Percentiles rank a stretch among this genome's conserved stretches.
Conservation (phyloP, 2,329 filamentous ascomycete genomes). For the Penicillium sp. region DNA sequence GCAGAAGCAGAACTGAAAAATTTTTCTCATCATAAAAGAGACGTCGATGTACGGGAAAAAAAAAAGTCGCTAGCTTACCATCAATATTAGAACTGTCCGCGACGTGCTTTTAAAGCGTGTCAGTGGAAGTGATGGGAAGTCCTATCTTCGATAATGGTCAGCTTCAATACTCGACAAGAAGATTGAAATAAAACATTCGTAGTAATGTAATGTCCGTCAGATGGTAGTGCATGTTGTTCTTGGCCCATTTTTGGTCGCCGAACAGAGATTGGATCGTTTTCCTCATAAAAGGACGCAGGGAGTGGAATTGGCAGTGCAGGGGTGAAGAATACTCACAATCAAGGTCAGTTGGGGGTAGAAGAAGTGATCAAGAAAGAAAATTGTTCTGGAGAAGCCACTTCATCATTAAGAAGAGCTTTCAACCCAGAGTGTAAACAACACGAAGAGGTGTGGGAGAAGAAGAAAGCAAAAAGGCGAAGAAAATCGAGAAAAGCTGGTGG, state of each 20-base stretch:
- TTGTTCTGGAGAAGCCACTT: conserved; percentile 3
- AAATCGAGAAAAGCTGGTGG: conserved; percentile 23
- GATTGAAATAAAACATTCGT: conserved; percentile 6
- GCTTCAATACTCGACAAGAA: conserved; percentile 7
- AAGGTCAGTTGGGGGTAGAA: conserved; percentile 10
- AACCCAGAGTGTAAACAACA: conserved; percentile 8
- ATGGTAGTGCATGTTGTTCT: conserved; percentile 68
- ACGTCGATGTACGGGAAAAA: conserved; percentile 1
- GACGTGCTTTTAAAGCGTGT: conserved; percentile 5
- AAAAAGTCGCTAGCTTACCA: conserved; percentile 19
- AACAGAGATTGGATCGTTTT: conserved; percentile 57
- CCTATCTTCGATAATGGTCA: conserved; percentile 24
- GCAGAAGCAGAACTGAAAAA: conserved; percentile 68
- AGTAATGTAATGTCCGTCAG: conserved; percentile 43
- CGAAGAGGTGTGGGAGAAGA: conserved; percentile 26
- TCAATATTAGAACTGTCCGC: conserved; percentile 9
- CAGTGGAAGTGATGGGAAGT: not conserved
- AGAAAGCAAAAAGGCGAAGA: conserved; percentile 23
- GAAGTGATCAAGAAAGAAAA: not conserved
- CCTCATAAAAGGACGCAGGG: conserved; percentile 49
- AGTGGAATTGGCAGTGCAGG: not conserved
- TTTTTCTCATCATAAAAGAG: conserved; percentile 53
- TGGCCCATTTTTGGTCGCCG: conserved; percentile 60
- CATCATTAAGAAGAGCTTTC: conserved; percentile 27
- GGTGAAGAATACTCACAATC: conserved; percentile 29